phyloP scores from a whole-genome alignment of 108 stramenopile species.

The Skeletonema potamos region DNA sequence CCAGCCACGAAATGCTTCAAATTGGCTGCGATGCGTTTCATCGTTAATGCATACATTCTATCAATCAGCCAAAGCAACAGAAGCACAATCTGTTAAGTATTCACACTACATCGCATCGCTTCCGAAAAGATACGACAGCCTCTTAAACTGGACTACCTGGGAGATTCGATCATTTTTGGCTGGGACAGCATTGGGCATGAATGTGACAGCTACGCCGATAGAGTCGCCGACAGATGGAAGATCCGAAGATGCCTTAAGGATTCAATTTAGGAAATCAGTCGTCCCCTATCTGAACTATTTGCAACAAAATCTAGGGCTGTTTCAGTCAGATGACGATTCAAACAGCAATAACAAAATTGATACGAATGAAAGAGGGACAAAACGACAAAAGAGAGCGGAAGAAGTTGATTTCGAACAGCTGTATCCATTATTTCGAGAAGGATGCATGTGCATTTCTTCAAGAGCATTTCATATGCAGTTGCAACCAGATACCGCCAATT shows the following conservation, averaged over 20 bases:
- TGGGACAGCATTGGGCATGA: conserved; percentile 55
- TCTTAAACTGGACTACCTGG: conserved; percentile 60
- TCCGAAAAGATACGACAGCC: conserved; percentile 69
- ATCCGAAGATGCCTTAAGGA: conserved; percentile 17
- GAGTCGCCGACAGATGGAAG: not conserved
- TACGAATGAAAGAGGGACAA: conserved; percentile 4
- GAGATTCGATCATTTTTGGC: conserved; percentile 52
- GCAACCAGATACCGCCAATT: not conserved
- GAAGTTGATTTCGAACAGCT: conserved; percentile 12
- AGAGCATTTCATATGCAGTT: conserved; percentile 74
- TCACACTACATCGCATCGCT: conserved; percentile 49
- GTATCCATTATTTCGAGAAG: conserved; percentile 49
- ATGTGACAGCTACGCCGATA: conserved; percentile 10
- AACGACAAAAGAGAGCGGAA: conserved; percentile 18
- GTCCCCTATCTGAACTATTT: conserved; percentile 53
- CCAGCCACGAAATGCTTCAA: conserved; percentile 39
- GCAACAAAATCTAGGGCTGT: conserved; percentile 16
- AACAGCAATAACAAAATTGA: not conserved
- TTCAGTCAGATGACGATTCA: conserved; percentile 1
- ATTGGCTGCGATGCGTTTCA: conserved; percentile 77
- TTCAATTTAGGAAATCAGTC: conserved; percentile 54
- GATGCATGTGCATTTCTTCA: conserved; percentile 75
- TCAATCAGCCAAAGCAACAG: not conserved
- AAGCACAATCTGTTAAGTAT: not conserved
- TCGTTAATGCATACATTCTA: conserved; percentile 30